Base-by-base conservation (phyloP, 2,329 filamentous ascomycete species). In the Venturia nashicola region DNA sequence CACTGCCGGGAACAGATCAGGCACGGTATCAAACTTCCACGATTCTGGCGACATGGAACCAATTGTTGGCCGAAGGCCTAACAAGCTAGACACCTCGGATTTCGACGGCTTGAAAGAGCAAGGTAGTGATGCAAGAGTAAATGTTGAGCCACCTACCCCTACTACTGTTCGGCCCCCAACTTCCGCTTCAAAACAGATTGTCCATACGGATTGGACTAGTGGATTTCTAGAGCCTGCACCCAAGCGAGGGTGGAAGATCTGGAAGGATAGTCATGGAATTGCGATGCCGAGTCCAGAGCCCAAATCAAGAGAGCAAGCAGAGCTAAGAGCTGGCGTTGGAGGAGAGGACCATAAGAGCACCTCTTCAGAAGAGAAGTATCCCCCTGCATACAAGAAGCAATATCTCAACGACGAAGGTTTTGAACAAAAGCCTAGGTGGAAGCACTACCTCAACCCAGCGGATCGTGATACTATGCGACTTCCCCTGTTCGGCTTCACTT, bases 401-500 rank as follows among this genome's bases (percentile, higher is more conserved):
- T 74, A 75, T 65, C 71, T 73, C 27, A 68, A 69, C 57, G 69
- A 74, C 40, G 64, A 67, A n/a, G 64, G 67, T 5, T 66, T 67
- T 2, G 68, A 70, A 12, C 63, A 67, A 14, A 68, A 72, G 39
- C 72, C 89, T 0, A 76, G 84, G 55, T 99, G 94, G 94, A 85
- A 86, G 69, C 88, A 86, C 66, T 97, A 92, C 76, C 78, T 97
- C 61, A 87, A 86, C 70, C 83, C 85, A 65, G 91, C 89, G 64
- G 86, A 97, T 66, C 87, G 94, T 44, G 91, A 93, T 20, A 96
- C 89, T 0, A 91, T 95, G 77, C 86, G 87, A 59, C 77, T 97
- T 11, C 85, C 91, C 0, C 76, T 82, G 2, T 83, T 85, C 68
- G 77, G 77, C 16, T 76, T 77, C 70, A 75, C 75, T 46, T 95